Base-by-base conservation (phyloP, 257 asterid genomes). In the Plantago major region DNA sequence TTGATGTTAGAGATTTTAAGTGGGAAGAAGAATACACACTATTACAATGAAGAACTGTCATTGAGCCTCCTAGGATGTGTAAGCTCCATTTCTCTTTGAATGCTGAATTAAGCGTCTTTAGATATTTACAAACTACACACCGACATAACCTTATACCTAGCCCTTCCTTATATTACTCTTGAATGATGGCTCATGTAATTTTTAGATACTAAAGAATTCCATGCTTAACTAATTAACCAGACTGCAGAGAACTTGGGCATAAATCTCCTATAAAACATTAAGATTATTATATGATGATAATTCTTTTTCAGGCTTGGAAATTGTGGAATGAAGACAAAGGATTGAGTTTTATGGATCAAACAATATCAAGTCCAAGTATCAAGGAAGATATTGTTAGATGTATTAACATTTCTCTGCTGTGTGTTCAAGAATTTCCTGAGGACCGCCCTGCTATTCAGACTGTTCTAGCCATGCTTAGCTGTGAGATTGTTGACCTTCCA, bases 31-130 rank as follows among this genome's bases (percentile, higher is more conserved):
- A 85, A 85, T 67, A 65, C 72, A 5, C 80, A 76, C 22, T 85
- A 78, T 63, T 71, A 76, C 76, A 75, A 84, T 53, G 66, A 66
- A 0, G 84, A 85, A n/a, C 52, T 49, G 74, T 71, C 71, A 26
- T 64, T 80, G 61, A 76, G 87, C 71, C 94, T 85, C 60, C 17
- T 82, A 56, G 84, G 82, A 64, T 71, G 69, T 46, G 94, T 85
- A 82, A 82, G 90, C 51, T 22, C 26, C 33, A 10, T 47, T 66
- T 17, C 42, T 40, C 60, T 7, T 52, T 26, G n/a, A 9, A 13
- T n/a, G 33, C 9, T 47, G 16, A 47, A 1, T 14, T 47, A 47
- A 14, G n/a, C 9, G 1, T 3, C 18, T 15, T 43, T 16, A 5
- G 7, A 1, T 18, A 16, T 49, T 43, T 22, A 22, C 26, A 22